Evolutionary conservation across 192 early-diverging fungal genomes (phyloP), one percentile per base, ranked within the genome.

Genomic region (Spizellomyces punctatus): DNA sequence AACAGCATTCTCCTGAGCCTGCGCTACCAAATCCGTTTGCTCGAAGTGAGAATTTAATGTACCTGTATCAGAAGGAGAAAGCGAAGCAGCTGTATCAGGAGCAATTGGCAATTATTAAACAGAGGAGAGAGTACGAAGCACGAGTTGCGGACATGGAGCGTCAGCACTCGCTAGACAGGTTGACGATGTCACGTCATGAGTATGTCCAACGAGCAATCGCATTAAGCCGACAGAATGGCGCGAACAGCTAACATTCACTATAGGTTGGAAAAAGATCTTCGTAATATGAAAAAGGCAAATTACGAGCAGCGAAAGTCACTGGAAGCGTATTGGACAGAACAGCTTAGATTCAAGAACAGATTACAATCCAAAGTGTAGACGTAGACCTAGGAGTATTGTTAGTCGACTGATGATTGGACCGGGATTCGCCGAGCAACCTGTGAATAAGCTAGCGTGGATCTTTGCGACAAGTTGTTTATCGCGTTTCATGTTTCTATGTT

Each of bases 11-110:
- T n/a, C 49, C 76, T 46, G 66, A 56, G 62, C 62, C 55, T 0
- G 71, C 21, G 8, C 66, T 45, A 42, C 55, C 68, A 43, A 82
- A 82, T 68, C 76, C 75, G 17, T 83, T 79, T 72, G 79, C 83
- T 5, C 57, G 81, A 47, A 76, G 73, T 63, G 83, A 84, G 63
- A 80, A 55, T 49, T 58, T 83, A n/a, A 82, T 82, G 80, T 63
- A 76, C 17, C 63, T 82, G 50, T 82, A 84, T 64, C 77, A 83
- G 65, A 73, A 78, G 49, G 82, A 84, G 58, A 84, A 84, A 58
- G 83, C 83, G 43, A 73, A 76, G 54, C 80, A 84, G 66, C 66
- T 84, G 57, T 84, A 84, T 50, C 74, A 79, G 46, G 83, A 84
- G 64, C 83, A 84, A 58, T 54, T 84, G 17, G 79, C 78, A 36